These are phyloP conservation scores for Tolypocladium endophyticum DNA, from an alignment of 2,329 filamentous ascomycete genomes.

Conservation along the genomic window DNA sequence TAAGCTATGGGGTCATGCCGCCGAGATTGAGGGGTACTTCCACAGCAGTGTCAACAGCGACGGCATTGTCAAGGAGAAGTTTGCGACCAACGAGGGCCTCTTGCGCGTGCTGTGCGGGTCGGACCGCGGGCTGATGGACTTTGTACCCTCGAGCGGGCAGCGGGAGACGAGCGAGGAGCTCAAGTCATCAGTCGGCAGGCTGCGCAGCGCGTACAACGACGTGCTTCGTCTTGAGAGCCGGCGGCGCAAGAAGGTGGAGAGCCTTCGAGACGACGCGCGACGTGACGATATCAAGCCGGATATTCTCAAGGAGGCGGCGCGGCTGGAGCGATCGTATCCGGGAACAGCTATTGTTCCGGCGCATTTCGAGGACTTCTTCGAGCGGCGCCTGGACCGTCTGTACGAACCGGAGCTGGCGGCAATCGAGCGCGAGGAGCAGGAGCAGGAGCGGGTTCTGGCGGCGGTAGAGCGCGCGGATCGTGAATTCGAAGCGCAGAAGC, in stretches of 20 bases:
- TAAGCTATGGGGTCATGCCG: slow-evolving; percentile 65
- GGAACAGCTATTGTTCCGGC: slow-evolving; percentile 76
- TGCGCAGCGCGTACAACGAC: slow-evolving; percentile 77
- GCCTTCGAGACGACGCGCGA: slow-evolving; percentile 66
- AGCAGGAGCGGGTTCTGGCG: slow-evolving; percentile 62
- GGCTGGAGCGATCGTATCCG: slow-evolving; percentile 77
- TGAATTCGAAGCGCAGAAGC: slow-evolving; percentile 64
- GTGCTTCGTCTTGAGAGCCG: slow-evolving; percentile 73
- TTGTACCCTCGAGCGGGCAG: slow-evolving; percentile 75
- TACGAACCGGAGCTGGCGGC: slow-evolving; percentile 72
- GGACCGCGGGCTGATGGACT: slow-evolving; percentile 74
- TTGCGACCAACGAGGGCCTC: slow-evolving; percentile 62
- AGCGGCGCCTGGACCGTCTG: slow-evolving; percentile 59
- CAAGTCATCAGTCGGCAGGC: slow-evolving; percentile 64
- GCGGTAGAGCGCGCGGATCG: slow-evolving; percentile 67
- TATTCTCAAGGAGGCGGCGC: slow-evolving; percentile 71
- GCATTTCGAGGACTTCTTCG: slow-evolving; percentile 88
- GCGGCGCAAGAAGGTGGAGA: slow-evolving; percentile 68
- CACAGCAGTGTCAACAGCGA: slow-evolving; percentile 49
- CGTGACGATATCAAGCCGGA: slow-evolving; percentile 82
- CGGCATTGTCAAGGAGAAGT: slow-evolving; percentile 61
- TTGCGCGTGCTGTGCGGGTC: slow-evolving; percentile 69
- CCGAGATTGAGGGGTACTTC: slow-evolving; percentile 81
- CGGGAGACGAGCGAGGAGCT: slow-evolving; percentile 71
- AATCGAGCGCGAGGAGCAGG: slow-evolving; percentile 58